Evolutionary conservation across 1,284 basidiomycete species (phyloP), one percentile per base, ranked within the genome.

Genomic region (Pyrrhoderma noxium): DNA sequence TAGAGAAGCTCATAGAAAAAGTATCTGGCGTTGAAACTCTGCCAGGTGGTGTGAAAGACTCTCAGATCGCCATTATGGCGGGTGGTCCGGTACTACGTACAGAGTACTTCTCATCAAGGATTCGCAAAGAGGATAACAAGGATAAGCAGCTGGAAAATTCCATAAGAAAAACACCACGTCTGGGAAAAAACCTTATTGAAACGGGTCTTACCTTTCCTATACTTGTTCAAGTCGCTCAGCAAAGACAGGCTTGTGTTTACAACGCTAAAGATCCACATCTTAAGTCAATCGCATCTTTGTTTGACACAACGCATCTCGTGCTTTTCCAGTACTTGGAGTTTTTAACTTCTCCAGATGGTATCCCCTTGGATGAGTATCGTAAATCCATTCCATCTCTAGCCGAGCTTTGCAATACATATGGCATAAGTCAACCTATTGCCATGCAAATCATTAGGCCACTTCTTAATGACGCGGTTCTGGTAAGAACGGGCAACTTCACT

Each of bases 1-100:
- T 99, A 19, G 82, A 89, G 41, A 93, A 97, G 63, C 71, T 99
- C 48, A 89, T 99, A 52, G 88, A 84, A 73, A 91, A 93, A 64
- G 97, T 98, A 92, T 86, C 91, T 3, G 93, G 90, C 3, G 91
- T 97, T 56, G 89, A 97, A 62, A 89, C 91, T 8, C 72, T 97
- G 45, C 89, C 89, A 1, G 11, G 27, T n/a, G 91, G 84, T 64
- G 72, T 98, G 41, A 90, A 92, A 1, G 90, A 96, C 57, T 74
- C 82, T 0, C 94, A 99, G 65, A 81, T 99, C 44, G 68, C 77
- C 31, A 90, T 91, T 1, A 92, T 96, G 77, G 88, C 89, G 2
- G 92, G 94, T 49, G 96, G 96, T 0, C 84, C 88, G 1, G 76
- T 82, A 34, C 75, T 99, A 55, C 83, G 92, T 38, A 84, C 86